Base-by-base conservation (phyloP, 73 alveolate species). In the Stentor roeselii region DNA sequence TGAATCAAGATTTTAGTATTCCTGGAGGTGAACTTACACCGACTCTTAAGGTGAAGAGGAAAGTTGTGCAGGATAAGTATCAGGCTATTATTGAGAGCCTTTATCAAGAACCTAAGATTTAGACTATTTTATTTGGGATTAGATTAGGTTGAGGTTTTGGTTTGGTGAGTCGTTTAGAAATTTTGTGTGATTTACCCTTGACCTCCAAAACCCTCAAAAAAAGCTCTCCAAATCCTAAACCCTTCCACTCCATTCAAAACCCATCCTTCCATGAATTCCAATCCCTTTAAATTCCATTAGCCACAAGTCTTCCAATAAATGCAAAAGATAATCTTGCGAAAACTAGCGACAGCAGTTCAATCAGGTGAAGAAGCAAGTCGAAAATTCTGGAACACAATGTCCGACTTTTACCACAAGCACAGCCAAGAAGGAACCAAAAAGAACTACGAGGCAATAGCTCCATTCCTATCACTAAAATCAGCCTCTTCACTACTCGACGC, bases 11-110 rank as follows among this genome's bases (percentile, higher is more conserved):
- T 83, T 95, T 95, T 86, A 82, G 92, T 21, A 61, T 93, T 39
- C 97, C 88, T 36, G 95, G 95, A 0, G 98, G 97, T 2, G 99
- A 95, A 78, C 86, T 95, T 32, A 95, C 99, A 11, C 99, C 99
- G 15, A 93, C 99, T 0, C 78, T 95, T 84, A 95, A 95, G 78
- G 58, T 93, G 39, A 95, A 95, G 83, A 93, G 99, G 87, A 92
- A 88, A 61, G 83, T 88, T 14, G 96, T 91, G 3, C 86, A 36
- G 14, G 50, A 95, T 84, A 93, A 91, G 50, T 91, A 91, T 78
- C 36, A 35, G 30, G 93, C 82, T 40, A 77, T 86, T 11, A 92
- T 95, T 50, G 95, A 93, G 78, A 59, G 87, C 59, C 83, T 95
- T 87, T 95, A 93, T 80, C 60, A 38, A 31, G 95, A 86, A 15